A percentile compares a stretch with the other conserved stretches of the same genome.
Evolutionary conservation across 768 basidiomycete species (phyloP).

Genomic region (Suillus subaureus): DNA sequence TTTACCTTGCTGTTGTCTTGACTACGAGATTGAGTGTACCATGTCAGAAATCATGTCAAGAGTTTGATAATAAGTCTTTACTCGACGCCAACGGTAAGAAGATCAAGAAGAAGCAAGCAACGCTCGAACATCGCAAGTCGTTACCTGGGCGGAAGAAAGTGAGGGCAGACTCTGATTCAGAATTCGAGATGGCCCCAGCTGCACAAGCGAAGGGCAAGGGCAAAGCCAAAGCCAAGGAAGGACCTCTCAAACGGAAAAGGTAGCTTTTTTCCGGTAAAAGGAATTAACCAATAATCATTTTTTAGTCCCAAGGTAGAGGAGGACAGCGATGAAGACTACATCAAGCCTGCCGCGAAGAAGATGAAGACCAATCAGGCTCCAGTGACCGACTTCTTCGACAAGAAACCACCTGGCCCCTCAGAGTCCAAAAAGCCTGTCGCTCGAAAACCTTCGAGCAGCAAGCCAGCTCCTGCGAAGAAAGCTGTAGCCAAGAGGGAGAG

Average conservation of each 20-base stretch:
- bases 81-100: constrained; percentile 54
- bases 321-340: constrained; percentile 42
- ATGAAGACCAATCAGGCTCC: constrained; percentile 42
- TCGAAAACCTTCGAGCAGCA: constrained; percentile 59
- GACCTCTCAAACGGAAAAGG: constrained; percentile 69
- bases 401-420: constrained; percentile 36
- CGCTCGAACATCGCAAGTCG: constrained; percentile 57
- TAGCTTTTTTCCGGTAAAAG: constrained; percentile 23
- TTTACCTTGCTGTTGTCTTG: constrained; percentile 15
- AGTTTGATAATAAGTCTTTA: constrained; percentile 46
- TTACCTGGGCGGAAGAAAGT: constrained; percentile 42
- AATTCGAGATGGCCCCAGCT: constrained; percentile 33
- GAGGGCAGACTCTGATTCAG: constrained; percentile 42
- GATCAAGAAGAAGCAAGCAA: constrained; percentile 58
- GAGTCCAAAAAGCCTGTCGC: constrained; percentile 43
- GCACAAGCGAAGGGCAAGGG: constrained; percentile 42
- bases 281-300: constrained; percentile 14
- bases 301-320: constrained; percentile 36
- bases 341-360: constrained; percentile 58
- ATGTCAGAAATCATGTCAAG: constrained; percentile 40
- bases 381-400: constrained; percentile 65
- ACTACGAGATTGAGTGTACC: constrained; percentile 6
- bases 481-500: constrained; percentile 41
- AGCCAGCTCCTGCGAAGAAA: constrained; percentile 61
- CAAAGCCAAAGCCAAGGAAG: constrained; percentile 41